Evolutionary conservation across 106 monocot species (phyloP).

Genomic region (Acorus gramineus): DNA sequence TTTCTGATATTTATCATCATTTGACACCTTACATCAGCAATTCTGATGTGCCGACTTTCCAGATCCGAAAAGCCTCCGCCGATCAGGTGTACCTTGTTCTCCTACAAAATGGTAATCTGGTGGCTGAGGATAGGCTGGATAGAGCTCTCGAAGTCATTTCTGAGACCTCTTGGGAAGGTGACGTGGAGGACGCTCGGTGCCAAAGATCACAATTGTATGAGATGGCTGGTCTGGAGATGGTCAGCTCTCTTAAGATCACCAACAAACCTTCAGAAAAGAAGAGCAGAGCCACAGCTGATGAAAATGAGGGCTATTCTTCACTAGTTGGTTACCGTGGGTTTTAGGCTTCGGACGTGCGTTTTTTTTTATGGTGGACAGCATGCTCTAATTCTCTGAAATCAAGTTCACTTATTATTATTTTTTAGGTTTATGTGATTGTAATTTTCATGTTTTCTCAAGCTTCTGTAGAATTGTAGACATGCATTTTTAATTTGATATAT

Average conservation of each 20-base stretch:
- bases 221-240: slow-evolving; percentile 31
- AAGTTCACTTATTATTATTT: no score
- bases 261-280: not conserved
- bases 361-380: no score
- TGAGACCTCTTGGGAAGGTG: slow-evolving; percentile 89
- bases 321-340: slow-evolving; percentile 78
- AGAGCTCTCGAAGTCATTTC: slow-evolving; percentile 57
- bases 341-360: slow-evolving; percentile 9
- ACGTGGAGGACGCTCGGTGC: slow-evolving; percentile 43
- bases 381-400: no score
- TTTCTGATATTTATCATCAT: no score
- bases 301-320: slow-evolving; percentile 78
- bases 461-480: no score
- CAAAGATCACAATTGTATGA: slow-evolving; percentile 29
- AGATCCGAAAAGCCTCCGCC: slow-evolving; percentile 78
- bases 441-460: no score
- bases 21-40: not conserved
- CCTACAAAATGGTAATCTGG: slow-evolving; percentile 44
- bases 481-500: no score
- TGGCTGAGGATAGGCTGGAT: slow-evolving; percentile 33
- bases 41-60: not conserved
- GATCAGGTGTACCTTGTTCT: slow-evolving; percentile 93
- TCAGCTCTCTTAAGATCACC: not conserved
- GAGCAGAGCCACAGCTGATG: slow-evolving; percentile 30
- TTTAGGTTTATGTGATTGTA: no score